phyloP scores from a whole-genome alignment of 2,329 filamentous ascomycete species.

The Pyrenophora seminiperda region DNA sequence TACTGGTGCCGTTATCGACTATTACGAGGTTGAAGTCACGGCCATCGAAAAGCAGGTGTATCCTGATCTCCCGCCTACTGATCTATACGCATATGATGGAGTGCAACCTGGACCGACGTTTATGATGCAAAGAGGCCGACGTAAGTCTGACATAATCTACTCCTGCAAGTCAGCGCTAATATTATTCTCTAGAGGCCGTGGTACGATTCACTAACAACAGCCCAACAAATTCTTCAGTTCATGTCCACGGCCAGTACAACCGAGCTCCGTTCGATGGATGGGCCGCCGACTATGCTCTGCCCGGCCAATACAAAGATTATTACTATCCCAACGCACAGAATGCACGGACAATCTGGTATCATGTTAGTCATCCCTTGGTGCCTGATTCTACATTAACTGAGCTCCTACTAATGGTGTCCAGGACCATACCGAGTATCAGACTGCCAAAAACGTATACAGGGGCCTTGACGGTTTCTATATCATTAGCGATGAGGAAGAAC shows the following conservation, averaged over 20 bases:
- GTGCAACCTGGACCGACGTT: conserved; percentile 61
- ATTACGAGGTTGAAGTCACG: conserved; percentile 54
- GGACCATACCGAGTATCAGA: conserved; percentile 52
- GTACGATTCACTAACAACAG: conserved; percentile 61
- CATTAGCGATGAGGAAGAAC: conserved; percentile 57
- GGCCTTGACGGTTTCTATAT: conserved; percentile 64
- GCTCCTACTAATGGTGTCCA: conserved; percentile 10
- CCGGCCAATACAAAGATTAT: conserved; percentile 65
- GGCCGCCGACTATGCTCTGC: conserved; percentile 59
- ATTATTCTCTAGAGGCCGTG: conserved; percentile 52
- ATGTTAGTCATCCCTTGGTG: conserved; percentile 48
- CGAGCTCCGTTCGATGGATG: conserved; percentile 59
- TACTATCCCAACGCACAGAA: conserved; percentile 64
- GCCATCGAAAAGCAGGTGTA: conserved; percentile 52
- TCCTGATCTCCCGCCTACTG: conserved; percentile 48
- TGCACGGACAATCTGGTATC: conserved; percentile 63
- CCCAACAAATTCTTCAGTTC: conserved; percentile 53
- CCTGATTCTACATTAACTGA: conserved; percentile 11
- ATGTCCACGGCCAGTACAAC: conserved; percentile 61
- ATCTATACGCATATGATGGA: conserved; percentile 60
- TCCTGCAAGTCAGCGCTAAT: background rate
- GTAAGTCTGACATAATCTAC: conserved; percentile 11
- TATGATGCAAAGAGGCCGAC: conserved; percentile 53
- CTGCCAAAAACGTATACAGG: conserved; percentile 61
- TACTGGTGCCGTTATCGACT: conserved; percentile 51